Base-by-base conservation (phyloP, 176 grass and related monocot species). In the Juncus inflexus region DNA sequence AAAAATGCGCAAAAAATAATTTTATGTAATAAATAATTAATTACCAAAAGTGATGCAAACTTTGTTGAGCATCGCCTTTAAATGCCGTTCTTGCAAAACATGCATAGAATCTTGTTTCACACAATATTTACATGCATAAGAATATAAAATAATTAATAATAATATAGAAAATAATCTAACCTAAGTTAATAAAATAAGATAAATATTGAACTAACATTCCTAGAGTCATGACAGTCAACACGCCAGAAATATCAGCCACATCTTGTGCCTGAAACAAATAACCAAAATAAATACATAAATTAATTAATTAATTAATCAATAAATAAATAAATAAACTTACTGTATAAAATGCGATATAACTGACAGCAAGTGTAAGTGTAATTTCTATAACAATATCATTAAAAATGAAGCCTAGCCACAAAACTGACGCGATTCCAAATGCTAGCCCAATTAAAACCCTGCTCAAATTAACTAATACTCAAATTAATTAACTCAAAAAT, bases 21-120 rank as follows among this genome's bases (percentile, higher is more conserved):
- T 50, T 35, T 60, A 16, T n/a, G 15, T 60, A 68, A 43, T 45
- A 58, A 60, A 64, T 37, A 58, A 64, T 10, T n/a, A 63, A 78
- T 66, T 97, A 87, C 92, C 87, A 97, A 58, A 97, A 97, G 74
- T 91, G 80, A 79, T 97, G 92, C 62, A 97, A 74, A 83, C 87
- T 97, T 81, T 86, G 59, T 67, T 91, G 92, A 53, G 81, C 70
- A 62, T 97, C 82, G 65, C 92, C 87, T 79, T 91, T 97, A 60
- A 97, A 97, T 63, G 92, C 87, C 71, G 92, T 97, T 97, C 79
- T 97, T 64, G 87, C 92, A 75, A 82, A 87, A 79, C 82, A 87
- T 75, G 92, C 84, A 79, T 91, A 97, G 66, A 97, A 97, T 82
- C 92, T 97, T 85, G 49, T 45, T 45, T 45, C 42, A 45, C 42